Evolutionary conservation across 2,329 filamentous ascomycete species (phyloP), one percentile per base, ranked within the genome.

Genomic region (Verticillium nubilum): DNA sequence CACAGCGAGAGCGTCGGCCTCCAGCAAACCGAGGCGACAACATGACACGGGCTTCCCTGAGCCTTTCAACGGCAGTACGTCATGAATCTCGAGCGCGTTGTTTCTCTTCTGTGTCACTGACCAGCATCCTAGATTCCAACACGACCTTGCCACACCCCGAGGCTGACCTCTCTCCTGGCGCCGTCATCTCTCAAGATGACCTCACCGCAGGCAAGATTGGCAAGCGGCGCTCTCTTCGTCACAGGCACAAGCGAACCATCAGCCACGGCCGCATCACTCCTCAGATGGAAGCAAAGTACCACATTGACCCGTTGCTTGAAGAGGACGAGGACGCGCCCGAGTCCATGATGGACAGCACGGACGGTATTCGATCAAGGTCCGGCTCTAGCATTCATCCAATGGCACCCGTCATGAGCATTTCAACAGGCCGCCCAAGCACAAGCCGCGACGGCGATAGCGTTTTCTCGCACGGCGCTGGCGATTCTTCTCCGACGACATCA

Each of bases 71-170:
- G 75, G 73, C 58, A 68, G 80, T 82, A 66, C 67, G 77, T 73
- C 3, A 6, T 37, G 27, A 15, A 15, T 35, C 0, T 27, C 17
- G 2, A 4, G 2, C 15, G 4, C 10, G 10, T 12, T 37, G 17
- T 12, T 53, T 15, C 17, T 28, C 52, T 33, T 12, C 3, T 9
- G 1, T 28, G 12, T 10, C 52, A 31, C 58, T 56, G 19, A 62
- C 52, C 6, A 19, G 42, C 15, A 19, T 29, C 17, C 2, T 61
- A 80, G 80, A 70, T 53, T 76, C 80, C 62, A 88, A 86, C 65
- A 88, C 86, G 15, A 86, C 84, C 2, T 74, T 84, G 17, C 83
- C 82, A 23, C 85, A 88, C 61, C 86, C 86, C 25, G 84, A 86
- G 19, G 86, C 86, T 60, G 79, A 86, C 64, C 76, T 83, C 6